phyloP scores from a whole-genome alignment of 805 yeast genomes.

The Suhomyces faveliae region DNA sequence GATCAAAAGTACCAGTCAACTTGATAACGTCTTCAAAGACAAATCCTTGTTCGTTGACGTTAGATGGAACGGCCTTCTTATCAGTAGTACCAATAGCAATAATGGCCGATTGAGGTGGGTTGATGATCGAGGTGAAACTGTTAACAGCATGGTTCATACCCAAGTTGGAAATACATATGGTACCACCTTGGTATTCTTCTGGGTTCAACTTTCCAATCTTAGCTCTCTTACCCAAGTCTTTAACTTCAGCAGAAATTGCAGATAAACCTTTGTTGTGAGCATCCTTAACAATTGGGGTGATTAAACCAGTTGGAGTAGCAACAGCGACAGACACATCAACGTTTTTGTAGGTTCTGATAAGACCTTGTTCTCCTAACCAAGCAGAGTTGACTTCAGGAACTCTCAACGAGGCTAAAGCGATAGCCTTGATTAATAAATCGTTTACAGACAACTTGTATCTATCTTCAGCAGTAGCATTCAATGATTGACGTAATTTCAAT shows the following conservation, averaged over 20 bases:
- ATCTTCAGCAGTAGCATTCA: slow-evolving; percentile 82
- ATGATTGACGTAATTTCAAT: slow-evolving; percentile 85
- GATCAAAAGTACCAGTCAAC: slow-evolving; percentile 96
- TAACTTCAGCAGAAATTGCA: slow-evolving; percentile 75
- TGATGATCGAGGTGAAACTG: slow-evolving; percentile 92
- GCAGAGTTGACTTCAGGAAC: slow-evolving; percentile 94
- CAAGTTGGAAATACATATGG: slow-evolving; percentile 96
- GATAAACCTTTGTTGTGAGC: slow-evolving; percentile 87
- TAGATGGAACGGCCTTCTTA: slow-evolving; percentile 91
- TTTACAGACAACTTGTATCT: slow-evolving; percentile 89
- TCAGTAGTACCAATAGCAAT: slow-evolving; percentile 92
- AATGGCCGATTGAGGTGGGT: slow-evolving; percentile 96
- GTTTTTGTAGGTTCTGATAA: slow-evolving; percentile 85
- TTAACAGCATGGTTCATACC: slow-evolving; percentile 97
- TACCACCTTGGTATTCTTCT: slow-evolving; percentile 99
- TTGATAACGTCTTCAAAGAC: slow-evolving; percentile 88
- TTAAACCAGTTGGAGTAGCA: slow-evolving; percentile 94
- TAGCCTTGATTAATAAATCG: slow-evolving; percentile 91
- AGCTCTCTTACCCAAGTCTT: slow-evolving; percentile 95
- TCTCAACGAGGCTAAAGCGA: slow-evolving; percentile 83
- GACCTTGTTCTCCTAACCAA: slow-evolving; percentile 86
- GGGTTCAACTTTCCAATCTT: slow-evolving; percentile 90
- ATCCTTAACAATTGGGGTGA: slow-evolving; percentile 91
- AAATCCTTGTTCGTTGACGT: slow-evolving; percentile 86
- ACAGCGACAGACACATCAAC: slow-evolving; percentile 99